phyloP scores from a whole-genome alignment of 495 filamentous ascomycete species.

The Penicillium robsamsonii region DNA sequence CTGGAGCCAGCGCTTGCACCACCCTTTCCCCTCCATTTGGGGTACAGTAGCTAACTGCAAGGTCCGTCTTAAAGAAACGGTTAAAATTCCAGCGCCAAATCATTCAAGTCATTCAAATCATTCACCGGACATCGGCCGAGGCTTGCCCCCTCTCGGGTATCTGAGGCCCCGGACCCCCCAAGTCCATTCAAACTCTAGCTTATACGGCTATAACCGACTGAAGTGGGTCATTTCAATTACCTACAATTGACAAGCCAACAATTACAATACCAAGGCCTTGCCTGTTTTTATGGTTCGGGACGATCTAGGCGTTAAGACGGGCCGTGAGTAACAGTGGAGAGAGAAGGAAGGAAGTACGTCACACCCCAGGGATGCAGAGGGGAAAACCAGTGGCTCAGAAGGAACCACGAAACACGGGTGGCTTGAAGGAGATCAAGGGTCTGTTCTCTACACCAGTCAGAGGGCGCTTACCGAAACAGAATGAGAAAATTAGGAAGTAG shows the following conservation, averaged over 20 bases:
- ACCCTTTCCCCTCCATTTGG: constrained; percentile 7
- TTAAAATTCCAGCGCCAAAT: background rate
- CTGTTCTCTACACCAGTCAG: constrained; percentile 27
- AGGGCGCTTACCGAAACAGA: constrained; percentile 7
- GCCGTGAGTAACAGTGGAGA: constrained; percentile 27
- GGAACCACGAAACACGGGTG: constrained; percentile 42
- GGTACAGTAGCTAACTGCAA: constrained; percentile 6
- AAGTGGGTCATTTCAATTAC: background rate
- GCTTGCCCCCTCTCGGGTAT: constrained; percentile 1
- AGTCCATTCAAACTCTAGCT: background rate
- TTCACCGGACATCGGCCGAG: constrained; percentile 6
- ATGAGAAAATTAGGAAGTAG: background rate
- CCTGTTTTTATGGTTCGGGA: constrained; percentile 10
- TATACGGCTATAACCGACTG: constrained; percentile 15
- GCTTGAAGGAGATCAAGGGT: constrained; percentile 33
- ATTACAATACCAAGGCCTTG: constrained; percentile 8
- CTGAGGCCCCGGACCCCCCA: too few species aligned
- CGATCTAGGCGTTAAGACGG: constrained; percentile 20
- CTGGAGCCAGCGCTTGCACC: constrained; percentile 8
- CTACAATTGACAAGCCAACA: background rate
- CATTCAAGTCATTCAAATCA: background rate
- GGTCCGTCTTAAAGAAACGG: constrained; percentile 7
- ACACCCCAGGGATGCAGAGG: constrained; percentile 30
- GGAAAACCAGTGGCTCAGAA: constrained; percentile 37
- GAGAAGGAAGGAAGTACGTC: constrained; percentile 23